Conservation (phyloP, 108 stramenopile genomes). For the Aureococcus anophagefferens region DNA sequence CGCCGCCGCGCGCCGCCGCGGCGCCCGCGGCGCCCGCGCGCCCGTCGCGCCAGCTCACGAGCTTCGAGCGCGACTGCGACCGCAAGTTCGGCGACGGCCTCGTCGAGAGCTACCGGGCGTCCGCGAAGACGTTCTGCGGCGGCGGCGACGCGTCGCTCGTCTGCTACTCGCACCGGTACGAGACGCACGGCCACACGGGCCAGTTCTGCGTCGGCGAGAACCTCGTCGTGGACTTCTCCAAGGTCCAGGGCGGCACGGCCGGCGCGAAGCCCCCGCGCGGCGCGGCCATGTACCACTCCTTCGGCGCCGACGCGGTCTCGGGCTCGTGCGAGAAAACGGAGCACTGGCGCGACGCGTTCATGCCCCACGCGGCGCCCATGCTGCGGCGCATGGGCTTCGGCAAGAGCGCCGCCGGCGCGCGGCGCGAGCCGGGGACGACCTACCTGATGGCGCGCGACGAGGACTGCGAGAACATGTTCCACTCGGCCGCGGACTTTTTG, state of each 20-base stretch:
- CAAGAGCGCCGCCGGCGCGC: background rate
- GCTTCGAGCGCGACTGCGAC: background rate
- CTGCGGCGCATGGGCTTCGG: background rate
- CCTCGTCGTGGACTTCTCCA: background rate
- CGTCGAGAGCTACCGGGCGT: background rate
- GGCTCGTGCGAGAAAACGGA: background rate
- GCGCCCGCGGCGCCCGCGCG: too few relatives aligned
- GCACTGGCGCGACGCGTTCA: background rate
- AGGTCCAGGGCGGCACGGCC: background rate
- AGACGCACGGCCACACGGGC: background rate
- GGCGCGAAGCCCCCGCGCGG: background rate
- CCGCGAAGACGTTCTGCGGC: background rate
- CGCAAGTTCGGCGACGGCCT: background rate
- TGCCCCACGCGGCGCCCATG: background rate
- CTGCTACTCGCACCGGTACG: background rate
- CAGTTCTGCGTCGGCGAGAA: background rate
- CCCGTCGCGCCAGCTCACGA: too few relatives aligned
- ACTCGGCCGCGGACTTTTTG: constrained; percentile 17
- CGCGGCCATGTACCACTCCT: background rate
- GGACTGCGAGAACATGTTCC: constrained; percentile 28
- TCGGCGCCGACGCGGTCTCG: background rate
- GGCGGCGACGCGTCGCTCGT: background rate
- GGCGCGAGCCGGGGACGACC: background rate
- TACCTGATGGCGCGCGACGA: constrained; percentile 23
- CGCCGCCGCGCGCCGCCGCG: too few relatives aligned